Conservation (phyloP, 768 basidiomycete species). For the Trametes maxima region DNA sequence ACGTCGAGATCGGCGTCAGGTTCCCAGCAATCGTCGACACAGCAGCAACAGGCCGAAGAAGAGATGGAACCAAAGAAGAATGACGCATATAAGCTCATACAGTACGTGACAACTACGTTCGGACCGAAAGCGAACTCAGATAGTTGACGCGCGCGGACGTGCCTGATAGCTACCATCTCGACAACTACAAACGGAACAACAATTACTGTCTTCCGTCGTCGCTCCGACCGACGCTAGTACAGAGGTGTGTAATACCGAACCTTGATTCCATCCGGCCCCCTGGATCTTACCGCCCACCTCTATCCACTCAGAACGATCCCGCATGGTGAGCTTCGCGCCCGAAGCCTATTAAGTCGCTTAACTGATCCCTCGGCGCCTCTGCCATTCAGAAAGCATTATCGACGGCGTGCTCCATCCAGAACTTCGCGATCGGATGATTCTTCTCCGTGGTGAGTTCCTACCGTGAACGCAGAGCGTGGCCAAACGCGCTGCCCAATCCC, state of each 20-base stretch:
- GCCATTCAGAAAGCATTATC: slow-evolving; percentile 77
- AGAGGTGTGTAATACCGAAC: slow-evolving; percentile 50
- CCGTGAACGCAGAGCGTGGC: not conserved
- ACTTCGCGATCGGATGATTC: slow-evolving; percentile 87
- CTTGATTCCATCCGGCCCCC: not conserved
- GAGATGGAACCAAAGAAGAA: slow-evolving; percentile 72
- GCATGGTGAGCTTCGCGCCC: slow-evolving; percentile 57
- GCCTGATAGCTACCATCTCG: slow-evolving; percentile 75
- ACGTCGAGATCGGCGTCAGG: slow-evolving; percentile 27
- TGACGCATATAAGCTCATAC: slow-evolving; percentile 83
- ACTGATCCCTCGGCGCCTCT: slow-evolving; percentile 13
- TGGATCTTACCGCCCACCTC: slow-evolving; percentile 13
- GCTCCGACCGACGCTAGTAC: slow-evolving; percentile 84
- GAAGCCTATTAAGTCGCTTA: slow-evolving; percentile 10
- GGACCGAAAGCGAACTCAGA: not conserved
- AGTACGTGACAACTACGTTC: slow-evolving; percentile 44
- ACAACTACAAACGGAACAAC: slow-evolving; percentile 85
- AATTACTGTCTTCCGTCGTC: slow-evolving; percentile 88
- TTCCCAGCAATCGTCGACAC: slow-evolving; percentile 1
- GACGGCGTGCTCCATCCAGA: slow-evolving; percentile 90
- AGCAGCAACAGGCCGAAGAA: slow-evolving; percentile 44
- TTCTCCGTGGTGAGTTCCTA: slow-evolving; percentile 66
- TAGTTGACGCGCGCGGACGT: not conserved
- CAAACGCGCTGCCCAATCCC: not conserved
- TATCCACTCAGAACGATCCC: slow-evolving; percentile 65